Base-by-base conservation (phyloP, 2,329 filamentous ascomycete species). In the Nannizziopsis barbatae region DNA sequence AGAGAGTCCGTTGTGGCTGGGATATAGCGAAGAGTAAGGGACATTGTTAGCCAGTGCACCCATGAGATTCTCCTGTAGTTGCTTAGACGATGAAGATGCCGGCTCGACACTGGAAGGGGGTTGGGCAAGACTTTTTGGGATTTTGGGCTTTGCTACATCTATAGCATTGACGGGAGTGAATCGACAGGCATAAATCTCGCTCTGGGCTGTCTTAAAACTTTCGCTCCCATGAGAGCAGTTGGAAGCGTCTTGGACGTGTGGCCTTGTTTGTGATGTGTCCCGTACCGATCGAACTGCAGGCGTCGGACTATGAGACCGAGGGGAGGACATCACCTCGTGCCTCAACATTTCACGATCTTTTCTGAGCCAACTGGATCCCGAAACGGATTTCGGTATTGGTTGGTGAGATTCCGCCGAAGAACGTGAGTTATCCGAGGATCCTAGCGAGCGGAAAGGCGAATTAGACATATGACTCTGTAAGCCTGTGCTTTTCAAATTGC, bases 291-390 rank as follows among this genome's bases (percentile, higher is more conserved):
- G 52, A 44, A 22, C n/a, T 10, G 17, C 17, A 18, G 52, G 52
- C 9, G 52, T 52, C n/a, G 52, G 52, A 22, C 50, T 52, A 20
- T 50, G 45, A 17, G 45, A 46, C 18, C 30, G 44, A 37, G 38
- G 33, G 12, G 39, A 33, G 10, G 49, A 40, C 17, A 44, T 44
- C 9, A 17, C 30, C 10, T 20, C 47, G 27, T 18, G 27, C 17
- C 38, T 38, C 3, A 45, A 10, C 15, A n/a, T 37, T n/a, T 32
- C 42, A 1, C 32, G 37, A 14, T 50, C 50, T 32, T 32, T 54
- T 37, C 49, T 50, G 17, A 54, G 36, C 52, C 52, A 54, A n/a
- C 40, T 17, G 10, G 22, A 18, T 10, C 27, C 30, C 3, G 38
- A 36, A 11, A 18, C 15, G 27, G 35, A 12, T 5, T 15, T 12